Base-by-base conservation (phyloP, 192 early-diverging fungal genomes). In the Backusella luteola region DNA sequence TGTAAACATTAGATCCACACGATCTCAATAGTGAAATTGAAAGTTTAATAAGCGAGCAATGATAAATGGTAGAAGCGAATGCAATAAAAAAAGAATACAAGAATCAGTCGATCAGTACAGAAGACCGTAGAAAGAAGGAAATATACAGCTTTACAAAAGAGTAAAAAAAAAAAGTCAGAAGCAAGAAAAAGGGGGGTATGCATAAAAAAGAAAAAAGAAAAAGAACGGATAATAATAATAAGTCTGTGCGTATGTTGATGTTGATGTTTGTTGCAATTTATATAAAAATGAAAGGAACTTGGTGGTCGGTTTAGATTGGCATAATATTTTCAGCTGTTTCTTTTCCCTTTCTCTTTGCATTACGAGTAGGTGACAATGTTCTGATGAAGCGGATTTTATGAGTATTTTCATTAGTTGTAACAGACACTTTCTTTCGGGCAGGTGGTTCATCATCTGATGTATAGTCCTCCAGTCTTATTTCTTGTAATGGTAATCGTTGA, bases 361-460 rank as follows among this genome's bases (percentile, higher is more conserved):
- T 46, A 12, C 70, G 70, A 44, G 70, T 41, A 19, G 70, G 70
- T 19, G 70, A 71, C 3, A 71, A 29, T 32, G 42, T 19, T 46
- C 70, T 41, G 39, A 71, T 71, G 19, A 41, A 44, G 19, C 44
- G 39, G 9, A 71, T 71, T n/a, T 71, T 71, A 6, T 32, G 39
- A 6, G 41, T 46, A 8, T 49, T 44, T 19, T 41, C 70, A 71
- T 15, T 32, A 1, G n/a, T 32, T 1, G n/a, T 29, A 34, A 71
- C 15, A 32, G 39, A 44, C 14, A 23, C 8, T 46, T 71, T 71
- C 70, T 71, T 71, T 49, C 42, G 41, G 29, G 70, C 21, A 49
- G 41, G 70, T 71, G 21, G 23, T 49, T 71, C 70, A 71, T 71
- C 70, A 46, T 71, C 70, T 70, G 69, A 70, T 70, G 26, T 21